Evolutionary conservation across 139 green algal species (phyloP).

Genomic region (Haematococcus lacustris): DNA sequence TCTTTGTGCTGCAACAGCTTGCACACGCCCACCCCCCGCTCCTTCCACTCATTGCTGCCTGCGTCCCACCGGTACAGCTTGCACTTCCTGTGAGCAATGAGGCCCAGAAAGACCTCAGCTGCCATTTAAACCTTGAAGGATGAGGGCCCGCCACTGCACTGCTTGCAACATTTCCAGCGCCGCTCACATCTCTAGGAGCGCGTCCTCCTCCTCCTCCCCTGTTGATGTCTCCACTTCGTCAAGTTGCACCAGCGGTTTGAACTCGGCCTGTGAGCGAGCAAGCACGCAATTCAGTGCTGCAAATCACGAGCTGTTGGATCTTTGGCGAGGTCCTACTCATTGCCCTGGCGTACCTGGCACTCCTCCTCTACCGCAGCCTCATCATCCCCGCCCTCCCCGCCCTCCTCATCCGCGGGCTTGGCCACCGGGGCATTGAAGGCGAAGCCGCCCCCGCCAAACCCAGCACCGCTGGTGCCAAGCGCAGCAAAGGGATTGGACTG

Average conservation of each 20-base stretch:
- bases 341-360: slow-evolving; percentile 82
- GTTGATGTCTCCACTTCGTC: slow-evolving; percentile 88
- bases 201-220: slow-evolving; percentile 91
- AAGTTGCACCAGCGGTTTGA: slow-evolving; percentile 91
- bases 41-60: slow-evolving; percentile 93
- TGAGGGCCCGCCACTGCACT: background rate
- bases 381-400: slow-evolving; percentile 44
- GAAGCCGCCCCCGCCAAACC: slow-evolving; percentile 34
- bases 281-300: background rate
- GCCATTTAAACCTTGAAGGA: no score
- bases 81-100: slow-evolving; percentile 95
- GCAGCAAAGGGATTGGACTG: slow-evolving; percentile 47
- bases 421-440: slow-evolving; percentile 42
- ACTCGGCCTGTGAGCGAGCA: slow-evolving; percentile 55
- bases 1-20: slow-evolving; percentile 94
- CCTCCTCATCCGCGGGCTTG: slow-evolving; percentile 25
- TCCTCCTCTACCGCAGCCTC: slow-evolving; percentile 71
- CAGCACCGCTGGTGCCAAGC: slow-evolving; percentile 29
- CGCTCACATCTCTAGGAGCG: slow-evolving; percentile 81
- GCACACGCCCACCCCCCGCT: slow-evolving; percentile 82
- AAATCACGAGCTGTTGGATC: background rate
- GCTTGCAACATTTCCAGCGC: no score
- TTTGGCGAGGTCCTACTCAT: slow-evolving; percentile 70
- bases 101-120: no score
- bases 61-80: slow-evolving; percentile 97